Conservation (phyloP, 495 filamentous ascomycete genomes). For the Trichoderma reesei region DNA sequence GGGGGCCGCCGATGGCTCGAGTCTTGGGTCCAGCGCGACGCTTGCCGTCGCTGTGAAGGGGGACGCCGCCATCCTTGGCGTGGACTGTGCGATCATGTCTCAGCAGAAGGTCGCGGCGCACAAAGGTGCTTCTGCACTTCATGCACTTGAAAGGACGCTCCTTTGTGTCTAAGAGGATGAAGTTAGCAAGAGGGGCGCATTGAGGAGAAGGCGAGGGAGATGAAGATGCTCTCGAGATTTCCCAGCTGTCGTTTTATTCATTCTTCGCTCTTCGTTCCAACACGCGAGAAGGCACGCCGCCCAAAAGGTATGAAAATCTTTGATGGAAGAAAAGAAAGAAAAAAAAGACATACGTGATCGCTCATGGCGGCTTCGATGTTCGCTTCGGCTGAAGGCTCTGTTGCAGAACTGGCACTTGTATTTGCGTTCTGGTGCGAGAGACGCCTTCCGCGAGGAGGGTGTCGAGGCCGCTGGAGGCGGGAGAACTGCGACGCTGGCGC, state of each 20-base stretch:
- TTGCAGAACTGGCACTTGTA: slow-evolving; percentile 99
- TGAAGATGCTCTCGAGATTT: no score
- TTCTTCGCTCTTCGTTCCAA: no score
- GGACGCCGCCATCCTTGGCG: slow-evolving; percentile 94
- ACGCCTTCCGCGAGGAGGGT: slow-evolving; percentile 50
- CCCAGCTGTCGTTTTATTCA: background rate
- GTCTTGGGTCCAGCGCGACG: slow-evolving; percentile 67
- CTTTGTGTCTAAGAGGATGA: slow-evolving; percentile 56
- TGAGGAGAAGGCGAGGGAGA: slow-evolving; percentile 9
- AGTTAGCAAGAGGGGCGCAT: background rate
- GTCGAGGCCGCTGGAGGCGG: slow-evolving; percentile 48
- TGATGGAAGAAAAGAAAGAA: background rate
- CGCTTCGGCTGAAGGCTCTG: slow-evolving; percentile 91
- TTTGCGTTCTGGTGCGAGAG: slow-evolving; percentile 77
- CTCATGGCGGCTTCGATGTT: slow-evolving; percentile 95
- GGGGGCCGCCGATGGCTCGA: slow-evolving; percentile 54
- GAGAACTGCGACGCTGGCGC: slow-evolving; percentile 53
- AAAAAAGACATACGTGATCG: slow-evolving; percentile 78
- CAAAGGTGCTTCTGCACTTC: slow-evolving; percentile 97
- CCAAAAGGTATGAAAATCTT: slow-evolving; percentile 13
- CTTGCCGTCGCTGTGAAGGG: slow-evolving; percentile 89
- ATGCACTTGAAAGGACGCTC: slow-evolving; percentile 97
- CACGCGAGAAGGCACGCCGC: no score
- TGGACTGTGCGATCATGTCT: slow-evolving; percentile 98
- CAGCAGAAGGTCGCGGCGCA: slow-evolving; percentile 88